A percentile compares a stretch with the other conserved stretches of the same genome.
These are phyloP conservation scores for Rhynchosporium graminicola DNA, from an alignment of 2,329 filamentous ascomycete genomes.

Conservation along the genomic window DNA sequence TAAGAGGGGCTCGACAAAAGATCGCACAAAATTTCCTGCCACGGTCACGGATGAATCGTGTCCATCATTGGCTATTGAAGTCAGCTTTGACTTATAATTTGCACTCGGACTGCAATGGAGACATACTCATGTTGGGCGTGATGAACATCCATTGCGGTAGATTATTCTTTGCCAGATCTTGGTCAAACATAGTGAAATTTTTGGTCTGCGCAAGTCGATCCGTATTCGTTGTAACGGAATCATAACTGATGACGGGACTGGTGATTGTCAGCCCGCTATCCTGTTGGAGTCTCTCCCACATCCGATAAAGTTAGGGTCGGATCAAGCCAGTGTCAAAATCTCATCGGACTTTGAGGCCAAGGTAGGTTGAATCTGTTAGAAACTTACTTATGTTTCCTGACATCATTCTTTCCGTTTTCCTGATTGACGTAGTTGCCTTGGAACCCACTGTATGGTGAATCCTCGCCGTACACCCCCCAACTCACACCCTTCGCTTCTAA, in stretches of 20 bases:
- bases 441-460: slow-evolving; percentile 73
- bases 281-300: neutral
- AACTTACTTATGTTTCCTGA: slow-evolving; percentile 73
- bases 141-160: slow-evolving; percentile 77
- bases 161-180: slow-evolving; percentile 60
- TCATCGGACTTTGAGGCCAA: neutral
- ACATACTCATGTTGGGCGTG: slow-evolving; percentile 66
- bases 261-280: neutral
- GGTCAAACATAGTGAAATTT: slow-evolving; percentile 69
- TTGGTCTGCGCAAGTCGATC: slow-evolving; percentile 69
- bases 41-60: slow-evolving; percentile 71
- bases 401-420: slow-evolving; percentile 65
- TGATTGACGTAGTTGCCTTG: slow-evolving; percentile 69
- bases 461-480: slow-evolving; percentile 73
- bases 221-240: slow-evolving; percentile 59
- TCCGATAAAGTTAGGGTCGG: neutral
- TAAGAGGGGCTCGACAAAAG: slow-evolving; percentile 70
- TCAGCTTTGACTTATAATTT: neutral
- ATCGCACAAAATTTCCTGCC: slow-evolving; percentile 67
- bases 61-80: slow-evolving; percentile 60
- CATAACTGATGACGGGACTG: slow-evolving; percentile 58
- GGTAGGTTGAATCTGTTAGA: neutral
- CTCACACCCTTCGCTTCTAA: slow-evolving; percentile 49
- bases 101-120: neutral
- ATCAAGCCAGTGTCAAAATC: neutral